Evolutionary conservation across 805 yeast species (phyloP).

Genomic region (Metschnikowia chrysomelidarum): DNA sequence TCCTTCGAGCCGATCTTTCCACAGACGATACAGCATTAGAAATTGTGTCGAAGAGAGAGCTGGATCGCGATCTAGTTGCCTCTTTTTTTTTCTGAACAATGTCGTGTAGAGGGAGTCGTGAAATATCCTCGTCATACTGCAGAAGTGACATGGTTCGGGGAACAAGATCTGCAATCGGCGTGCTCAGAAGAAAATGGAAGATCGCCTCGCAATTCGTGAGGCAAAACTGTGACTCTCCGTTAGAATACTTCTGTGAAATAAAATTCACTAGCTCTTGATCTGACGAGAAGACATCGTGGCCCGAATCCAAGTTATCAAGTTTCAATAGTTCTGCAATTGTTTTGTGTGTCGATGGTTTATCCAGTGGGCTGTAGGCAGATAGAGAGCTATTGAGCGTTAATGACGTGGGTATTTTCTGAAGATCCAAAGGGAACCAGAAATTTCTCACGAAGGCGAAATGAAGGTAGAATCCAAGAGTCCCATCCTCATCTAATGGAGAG

Average conservation of each 20-base stretch:
- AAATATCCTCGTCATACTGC: too few species aligned
- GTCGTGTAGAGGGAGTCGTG: conserved; percentile 25
- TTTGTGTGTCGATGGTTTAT: conserved; percentile 10
- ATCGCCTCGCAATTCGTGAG: conserved; percentile 44
- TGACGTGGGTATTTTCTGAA: conserved; percentile 23
- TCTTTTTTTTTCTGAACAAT: conserved; percentile 21
- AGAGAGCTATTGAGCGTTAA: conserved; percentile 15
- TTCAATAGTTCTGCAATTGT: conserved; percentile 25
- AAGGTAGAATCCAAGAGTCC: conserved; percentile 29
- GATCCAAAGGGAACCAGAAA: conserved; percentile 34
- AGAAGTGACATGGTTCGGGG: conserved; percentile 9
- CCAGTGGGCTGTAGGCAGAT: conserved; percentile 16
- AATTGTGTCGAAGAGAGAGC: conserved; percentile 38
- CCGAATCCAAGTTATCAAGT: conserved; percentile 32
- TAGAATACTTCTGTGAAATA: conserved; percentile 28
- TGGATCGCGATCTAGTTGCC: conserved; percentile 33
- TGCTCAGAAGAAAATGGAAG: conserved; percentile 34
- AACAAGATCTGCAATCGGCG: conserved; percentile 31
- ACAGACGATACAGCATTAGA: conserved; percentile 31
- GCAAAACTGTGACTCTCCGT: conserved; percentile 40
- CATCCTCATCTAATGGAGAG: conserved; percentile 17
- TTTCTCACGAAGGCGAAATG: conserved; percentile 37
- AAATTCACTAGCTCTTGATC: conserved; percentile 32
- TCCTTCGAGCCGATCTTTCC: too few species aligned
- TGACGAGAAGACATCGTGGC: conserved; percentile 21